Evolutionary conservation across 208 protist genomes (phyloP).

Genomic region (Trichomonas gallinae): DNA sequence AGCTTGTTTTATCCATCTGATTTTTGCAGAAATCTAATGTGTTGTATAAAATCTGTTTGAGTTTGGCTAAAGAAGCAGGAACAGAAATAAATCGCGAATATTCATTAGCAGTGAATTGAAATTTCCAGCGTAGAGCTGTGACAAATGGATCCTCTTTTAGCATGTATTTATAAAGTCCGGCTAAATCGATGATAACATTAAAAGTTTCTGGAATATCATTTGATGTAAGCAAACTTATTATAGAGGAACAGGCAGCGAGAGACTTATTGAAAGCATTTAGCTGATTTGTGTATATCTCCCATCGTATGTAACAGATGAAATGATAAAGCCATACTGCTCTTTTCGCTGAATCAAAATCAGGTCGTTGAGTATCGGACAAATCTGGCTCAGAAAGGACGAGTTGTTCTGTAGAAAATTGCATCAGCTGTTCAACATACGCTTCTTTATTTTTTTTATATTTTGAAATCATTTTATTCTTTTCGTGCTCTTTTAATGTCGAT

Average conservation of each 20-base stretch:
- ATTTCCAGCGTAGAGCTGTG: neutral
- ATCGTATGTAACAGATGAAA: neutral
- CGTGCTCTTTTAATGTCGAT: neutral
- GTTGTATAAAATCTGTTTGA: neutral
- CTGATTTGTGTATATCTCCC: neutral
- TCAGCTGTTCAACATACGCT: neutral
- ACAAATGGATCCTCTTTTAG: neutral
- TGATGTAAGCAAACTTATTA: neutral
- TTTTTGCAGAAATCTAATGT: neutral
- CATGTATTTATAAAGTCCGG: neutral
- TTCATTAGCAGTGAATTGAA: neutral
- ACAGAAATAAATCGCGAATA: neutral
- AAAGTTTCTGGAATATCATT: neutral
- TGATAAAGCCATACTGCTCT: neutral
- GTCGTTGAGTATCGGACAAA: neutral
- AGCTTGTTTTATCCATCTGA: neutral
- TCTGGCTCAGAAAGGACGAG: neutral
- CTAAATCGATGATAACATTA: neutral
- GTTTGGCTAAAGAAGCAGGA: neutral
- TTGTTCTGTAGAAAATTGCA: neutral
- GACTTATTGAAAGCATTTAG: neutral
- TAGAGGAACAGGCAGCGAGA: neutral
- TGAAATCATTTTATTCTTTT: neutral
- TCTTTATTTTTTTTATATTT: neutral
- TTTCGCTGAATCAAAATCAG: neutral